Percentiles rank a stretch among this genome's conserved stretches.
Evolutionary conservation across 2,329 filamentous ascomycete species (phyloP).

Genomic region (Aspergillus quadricinctus): DNA sequence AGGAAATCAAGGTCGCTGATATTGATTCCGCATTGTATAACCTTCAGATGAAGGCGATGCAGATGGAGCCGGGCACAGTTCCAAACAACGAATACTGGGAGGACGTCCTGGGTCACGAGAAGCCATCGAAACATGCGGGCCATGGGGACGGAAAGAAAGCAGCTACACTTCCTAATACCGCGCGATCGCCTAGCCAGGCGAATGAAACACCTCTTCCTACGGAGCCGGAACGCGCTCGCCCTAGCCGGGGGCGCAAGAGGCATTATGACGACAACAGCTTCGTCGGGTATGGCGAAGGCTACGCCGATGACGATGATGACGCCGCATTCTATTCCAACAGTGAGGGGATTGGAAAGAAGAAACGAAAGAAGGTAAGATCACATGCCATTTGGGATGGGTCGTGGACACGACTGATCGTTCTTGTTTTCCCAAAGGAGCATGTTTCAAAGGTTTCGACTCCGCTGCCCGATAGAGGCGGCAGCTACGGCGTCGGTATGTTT

Average conservation of each 20-base stretch:
- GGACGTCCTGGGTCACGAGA: constrained; percentile 46
- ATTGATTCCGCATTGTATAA: constrained; percentile 40
- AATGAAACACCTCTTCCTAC: constrained; percentile 24
- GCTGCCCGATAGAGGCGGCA: constrained; percentile 37
- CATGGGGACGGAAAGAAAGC: constrained; percentile 29
- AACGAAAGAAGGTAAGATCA: constrained; percentile 44
- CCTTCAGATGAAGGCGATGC: constrained; percentile 42
- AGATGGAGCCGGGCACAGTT: constrained; percentile 44
- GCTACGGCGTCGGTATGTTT: constrained; percentile 43
- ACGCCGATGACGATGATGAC: constrained; percentile 46
- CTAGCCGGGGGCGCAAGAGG: constrained; percentile 46
- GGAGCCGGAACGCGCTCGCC: constrained; percentile 35
- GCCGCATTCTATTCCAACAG: constrained; percentile 41
- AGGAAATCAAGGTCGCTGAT: constrained; percentile 42
- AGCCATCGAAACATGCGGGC: constrained; percentile 33
- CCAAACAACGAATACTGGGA: constrained; percentile 48
- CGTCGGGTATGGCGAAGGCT: constrained; percentile 49
- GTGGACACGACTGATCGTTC: constrained; percentile 7
- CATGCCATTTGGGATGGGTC: constrained; percentile 1
- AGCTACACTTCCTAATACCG: constrained; percentile 17
- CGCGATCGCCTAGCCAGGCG: constrained; percentile 22
- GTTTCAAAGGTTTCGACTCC: constrained; percentile 37
- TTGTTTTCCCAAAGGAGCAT: constrained; percentile 31
- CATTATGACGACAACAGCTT: constrained; percentile 50
- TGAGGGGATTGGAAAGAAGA: constrained; percentile 43